Base-by-base conservation (phyloP, 2,329 filamentous ascomycete species). In the Colletotrichum tofieldiae region DNA sequence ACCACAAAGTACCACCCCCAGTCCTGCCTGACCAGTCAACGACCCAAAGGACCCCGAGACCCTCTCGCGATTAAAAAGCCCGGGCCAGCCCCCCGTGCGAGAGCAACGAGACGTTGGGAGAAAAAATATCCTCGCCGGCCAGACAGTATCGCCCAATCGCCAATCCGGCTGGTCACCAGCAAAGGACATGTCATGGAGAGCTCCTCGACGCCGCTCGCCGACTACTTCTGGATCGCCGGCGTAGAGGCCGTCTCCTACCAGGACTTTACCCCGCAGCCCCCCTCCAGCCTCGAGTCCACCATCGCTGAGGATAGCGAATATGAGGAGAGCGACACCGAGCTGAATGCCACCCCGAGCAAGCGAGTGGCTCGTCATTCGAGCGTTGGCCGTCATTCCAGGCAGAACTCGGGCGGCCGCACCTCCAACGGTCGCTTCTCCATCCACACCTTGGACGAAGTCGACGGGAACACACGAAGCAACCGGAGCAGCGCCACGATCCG, bases 171-270 rank as follows among this genome's bases (percentile, higher is more conserved):
- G 69, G 69, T 72, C 69, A 69, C 69, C 69, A 72, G 69, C 69
- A 72, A 78, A 77, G 83, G 82, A 82, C 80, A 83, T 84, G 86
- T 83, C 84, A 91, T 91, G 89, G 89, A 90, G 79, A 85, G 82
- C 83, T 86, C 89, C 72, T 91, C 90, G 75, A 87, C 87, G 75
- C 91, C 91, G 79, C 86, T 93, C 80, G 91, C 91, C 82, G 91
- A 93, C 81, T 93, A 93, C 84, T 93, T 93, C 82, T 93, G 91
- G 91, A 93, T 93, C 80, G 91, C 91, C 76, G 91, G 91, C 78
- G 86, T 93, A 82, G 91, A 93, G 81, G 89, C 89, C 73, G 86
- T 93, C 76, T 87, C 88, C 68, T 92, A 93, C 83, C 86, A 90
- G 74, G 91, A 92, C 76, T 79, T 84, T 77, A 72, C 69, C 69